Evolutionary conservation across 1,139 yeast species (phyloP).

Genomic region (Blastobotrys persicus): DNA sequence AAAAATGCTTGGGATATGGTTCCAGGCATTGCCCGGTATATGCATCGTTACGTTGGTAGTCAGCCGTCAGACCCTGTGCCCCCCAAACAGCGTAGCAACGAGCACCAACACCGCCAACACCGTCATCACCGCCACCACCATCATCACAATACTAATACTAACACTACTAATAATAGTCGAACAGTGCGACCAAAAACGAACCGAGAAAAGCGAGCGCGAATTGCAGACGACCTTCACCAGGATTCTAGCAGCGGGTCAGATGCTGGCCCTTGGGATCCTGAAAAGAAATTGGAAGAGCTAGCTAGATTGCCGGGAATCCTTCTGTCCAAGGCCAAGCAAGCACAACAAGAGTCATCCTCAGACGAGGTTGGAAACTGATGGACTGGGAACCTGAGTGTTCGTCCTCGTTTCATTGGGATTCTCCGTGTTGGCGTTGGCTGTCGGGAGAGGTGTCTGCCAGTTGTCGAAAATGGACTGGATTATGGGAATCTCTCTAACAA

Average conservation of each 20-base stretch:
- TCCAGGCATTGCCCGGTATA: conserved; percentile 12
- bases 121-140: conserved; percentile 2
- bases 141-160: neutral
- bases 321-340: conserved; percentile 16
- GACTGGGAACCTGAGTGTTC: neutral
- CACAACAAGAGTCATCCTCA: neutral
- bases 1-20: conserved; percentile 17
- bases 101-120: neutral
- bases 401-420: neutral
- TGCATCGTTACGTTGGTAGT: conserved; percentile 9
- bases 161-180: neutral
- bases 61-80: neutral
- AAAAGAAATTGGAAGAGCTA: conserved; percentile 28
- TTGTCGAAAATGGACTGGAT: conserved; percentile 12
- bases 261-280: conserved; percentile 26
- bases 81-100: neutral
- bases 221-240: conserved; percentile 7
- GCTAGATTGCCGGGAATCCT: conserved; percentile 26
- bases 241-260: conserved; percentile 11
- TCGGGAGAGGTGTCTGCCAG: conserved; percentile 11
- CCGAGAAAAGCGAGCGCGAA: conserved; percentile 1
- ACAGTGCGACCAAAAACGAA: conserved; percentile 4
- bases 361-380: conserved; percentile 6
- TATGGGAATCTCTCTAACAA: conserved; percentile 24
- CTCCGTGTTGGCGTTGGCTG: neutral